Base-by-base conservation (phyloP, 192 early-diverging fungal species). In the Chytriomyces sp. region DNA sequence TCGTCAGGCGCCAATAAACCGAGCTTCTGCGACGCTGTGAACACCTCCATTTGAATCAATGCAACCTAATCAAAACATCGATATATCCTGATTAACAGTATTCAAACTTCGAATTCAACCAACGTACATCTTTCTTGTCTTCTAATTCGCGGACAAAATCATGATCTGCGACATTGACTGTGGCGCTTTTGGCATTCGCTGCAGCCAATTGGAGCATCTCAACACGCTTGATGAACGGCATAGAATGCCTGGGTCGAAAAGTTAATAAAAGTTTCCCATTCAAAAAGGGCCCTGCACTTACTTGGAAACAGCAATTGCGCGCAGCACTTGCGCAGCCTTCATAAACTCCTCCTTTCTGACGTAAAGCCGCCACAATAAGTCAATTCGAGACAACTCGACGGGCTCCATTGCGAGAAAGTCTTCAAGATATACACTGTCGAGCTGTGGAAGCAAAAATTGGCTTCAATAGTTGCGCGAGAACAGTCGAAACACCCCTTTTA, bases 81-180 rank as follows among this genome's bases (percentile, higher is more conserved):
- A 16, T 7, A 7, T 23, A 64, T 64, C 62, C 16, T 8, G 16
- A 16, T 28, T 9, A 23, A 28, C 23, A 23, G 8, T 16, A 8
- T 8, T 16, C 23, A 16, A 64, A 24, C 10, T 23, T n/a, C n/a
- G n/a, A n/a, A n/a, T n/a, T n/a, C n/a, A n/a, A n/a, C 16, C 26
- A 28, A 77, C 77, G 4, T 35, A 35, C 35, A 72, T 78, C 77
- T 64, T 50, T 71, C 45, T 78, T 71, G 49, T 78, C 77, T 65
- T 78, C 77, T 4, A 78, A 49, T 16, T 78, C 77, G 23, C 77
- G 57, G 7, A 72, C 18, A 72, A 78, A 78, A 49, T 78, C 77
- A 23, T 70, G 69, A 26, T 72, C 69, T 7, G 28, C 18, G 11
- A 68, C 49, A 47, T 44, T 72, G 7, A 72, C 69, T 6, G 60